Evolutionary conservation across 768 basidiomycete genomes (phyloP), one percentile per base, ranked within the genome.

Genomic region (Cyclocybe aegerita): DNA sequence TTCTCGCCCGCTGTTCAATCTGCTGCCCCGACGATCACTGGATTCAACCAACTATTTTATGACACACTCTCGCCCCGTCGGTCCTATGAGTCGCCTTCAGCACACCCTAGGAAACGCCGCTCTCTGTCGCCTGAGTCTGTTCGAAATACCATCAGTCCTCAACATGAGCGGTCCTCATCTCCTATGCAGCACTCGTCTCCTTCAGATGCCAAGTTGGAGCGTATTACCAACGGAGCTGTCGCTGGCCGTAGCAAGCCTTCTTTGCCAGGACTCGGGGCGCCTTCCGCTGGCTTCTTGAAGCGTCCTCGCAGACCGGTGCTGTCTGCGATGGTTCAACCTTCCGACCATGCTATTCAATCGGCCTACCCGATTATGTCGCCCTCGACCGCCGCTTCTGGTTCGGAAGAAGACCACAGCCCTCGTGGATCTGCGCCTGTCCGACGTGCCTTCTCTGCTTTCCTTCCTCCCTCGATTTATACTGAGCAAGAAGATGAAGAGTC

Each of bases 381-480:
- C 9, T 63, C 58, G 4, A 23, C 35, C 16, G 67, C 60, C 3
- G 54, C 63, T 37, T 48, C 41, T 17, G 65, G 29, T 12, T 38
- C 45, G 17, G 51, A 45, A 6, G 63, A 65, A 17, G 64, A 63
- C 10, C 50, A 43, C 41, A 66, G 62, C 45, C 72, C 73, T n/a
- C 53, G 65, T 38, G 72, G 65, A 23, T 60, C 78, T 9, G 81
- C 76, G 2, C 81, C 81, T 29, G 71, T 77, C 11, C 82, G 90
- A 17, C 82, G 89, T 29, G 88, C 84, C 1, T 88, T 91, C 64
- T 90, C 87, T 41, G 89, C 90, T 3, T 77, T 89, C 70, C 69
- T 88, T 38, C 69, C 78, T 30, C 85, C 85, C 50, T 84, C 85
- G 6, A 78, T 79, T 15, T 80, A 83, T 49, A 56, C 67, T 37